Evolutionary conservation across 2,329 filamentous ascomycete genomes (phyloP).

Genomic region (Verticillium tricorpus): DNA sequence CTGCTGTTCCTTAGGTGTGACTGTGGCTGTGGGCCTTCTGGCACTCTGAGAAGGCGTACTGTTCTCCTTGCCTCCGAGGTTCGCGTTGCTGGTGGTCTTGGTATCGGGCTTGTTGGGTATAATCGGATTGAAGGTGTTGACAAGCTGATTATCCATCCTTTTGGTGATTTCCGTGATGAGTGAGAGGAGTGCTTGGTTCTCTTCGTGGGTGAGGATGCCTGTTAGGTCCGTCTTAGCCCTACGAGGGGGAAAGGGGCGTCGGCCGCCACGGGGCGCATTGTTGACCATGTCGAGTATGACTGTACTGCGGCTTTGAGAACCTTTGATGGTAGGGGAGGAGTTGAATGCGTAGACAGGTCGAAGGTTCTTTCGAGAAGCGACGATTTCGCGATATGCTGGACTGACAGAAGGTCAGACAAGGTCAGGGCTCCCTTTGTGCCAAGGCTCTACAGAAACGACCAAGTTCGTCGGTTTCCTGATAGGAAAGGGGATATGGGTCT

Average conservation of each 20-base stretch:
- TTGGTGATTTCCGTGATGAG: conserved; percentile 50
- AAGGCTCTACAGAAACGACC: neutral
- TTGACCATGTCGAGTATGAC: neutral
- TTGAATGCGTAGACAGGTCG: too few relatives aligned
- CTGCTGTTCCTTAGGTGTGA: conserved; percentile 5
- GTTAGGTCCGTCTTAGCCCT: conserved; percentile 46
- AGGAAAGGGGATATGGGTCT: neutral
- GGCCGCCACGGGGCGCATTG: neutral
- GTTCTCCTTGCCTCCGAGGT: conserved; percentile 16
- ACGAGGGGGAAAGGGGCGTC: conserved; percentile 9
- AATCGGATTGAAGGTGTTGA: conserved; percentile 17
- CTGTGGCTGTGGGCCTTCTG: conserved; percentile 6
- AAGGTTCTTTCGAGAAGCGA: too few relatives aligned
- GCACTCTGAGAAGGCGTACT: neutral
- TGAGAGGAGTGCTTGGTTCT: conserved; percentile 47
- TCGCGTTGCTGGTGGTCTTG: neutral
- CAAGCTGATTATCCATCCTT: conserved; percentile 48
- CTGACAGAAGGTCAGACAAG: too few relatives aligned
- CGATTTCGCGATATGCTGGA: too few relatives aligned
- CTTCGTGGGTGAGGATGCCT: conserved; percentile 38
- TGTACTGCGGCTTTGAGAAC: neutral
- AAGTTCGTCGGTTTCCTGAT: neutral
- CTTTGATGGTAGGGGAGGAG: neutral
- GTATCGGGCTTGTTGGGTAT: neutral
- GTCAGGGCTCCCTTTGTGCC: too few relatives aligned